Conservation (phyloP, 371 early-diverging fungal species). For the Syncephalastrum monosporum region DNA sequence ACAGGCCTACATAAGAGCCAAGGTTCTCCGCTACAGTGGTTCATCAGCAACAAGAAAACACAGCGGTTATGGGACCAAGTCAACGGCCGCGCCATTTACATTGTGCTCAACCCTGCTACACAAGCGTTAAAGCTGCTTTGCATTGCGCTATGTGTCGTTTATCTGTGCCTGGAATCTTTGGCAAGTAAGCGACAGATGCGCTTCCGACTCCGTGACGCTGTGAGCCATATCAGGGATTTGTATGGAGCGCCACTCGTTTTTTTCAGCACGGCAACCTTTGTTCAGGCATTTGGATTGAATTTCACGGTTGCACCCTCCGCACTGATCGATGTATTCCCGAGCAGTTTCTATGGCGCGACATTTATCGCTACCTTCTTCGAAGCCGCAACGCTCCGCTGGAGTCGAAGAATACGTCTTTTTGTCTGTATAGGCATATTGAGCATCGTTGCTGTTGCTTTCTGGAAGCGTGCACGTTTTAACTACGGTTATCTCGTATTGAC, state of each 20-base stretch:
- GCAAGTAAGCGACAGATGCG: constrained; percentile 27
- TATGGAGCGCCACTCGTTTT: constrained; percentile 25
- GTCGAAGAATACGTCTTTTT: constrained; percentile 7
- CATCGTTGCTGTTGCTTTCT: constrained; percentile 15
- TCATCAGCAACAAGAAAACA: neutral
- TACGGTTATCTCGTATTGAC: constrained; percentile 10
- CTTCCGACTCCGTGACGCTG: constrained; percentile 1
- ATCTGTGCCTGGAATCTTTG: constrained; percentile 17
- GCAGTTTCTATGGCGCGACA: constrained; percentile 22
- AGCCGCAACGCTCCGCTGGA: constrained; percentile 16
- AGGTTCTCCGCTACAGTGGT: too few species aligned
- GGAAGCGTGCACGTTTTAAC: constrained; percentile 19
- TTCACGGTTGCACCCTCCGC: constrained; percentile 9
- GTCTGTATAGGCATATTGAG: constrained; percentile 5
- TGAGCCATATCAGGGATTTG: constrained; percentile 11
- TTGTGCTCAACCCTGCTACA: constrained; percentile 25
- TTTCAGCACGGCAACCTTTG: constrained; percentile 17
- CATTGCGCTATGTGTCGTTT: constrained; percentile 4
- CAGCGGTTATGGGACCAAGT: constrained; percentile 26
- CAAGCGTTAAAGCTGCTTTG: constrained; percentile 13
- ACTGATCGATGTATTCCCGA: constrained; percentile 30
- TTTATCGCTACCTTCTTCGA: constrained; percentile 23
- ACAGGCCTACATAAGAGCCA: too few species aligned
- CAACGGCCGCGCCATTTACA: constrained; percentile 20
- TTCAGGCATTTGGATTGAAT: constrained; percentile 14